Base-by-base conservation (phyloP, 2,329 filamentous ascomycete genomes). In the Esteya vermicola region DNA sequence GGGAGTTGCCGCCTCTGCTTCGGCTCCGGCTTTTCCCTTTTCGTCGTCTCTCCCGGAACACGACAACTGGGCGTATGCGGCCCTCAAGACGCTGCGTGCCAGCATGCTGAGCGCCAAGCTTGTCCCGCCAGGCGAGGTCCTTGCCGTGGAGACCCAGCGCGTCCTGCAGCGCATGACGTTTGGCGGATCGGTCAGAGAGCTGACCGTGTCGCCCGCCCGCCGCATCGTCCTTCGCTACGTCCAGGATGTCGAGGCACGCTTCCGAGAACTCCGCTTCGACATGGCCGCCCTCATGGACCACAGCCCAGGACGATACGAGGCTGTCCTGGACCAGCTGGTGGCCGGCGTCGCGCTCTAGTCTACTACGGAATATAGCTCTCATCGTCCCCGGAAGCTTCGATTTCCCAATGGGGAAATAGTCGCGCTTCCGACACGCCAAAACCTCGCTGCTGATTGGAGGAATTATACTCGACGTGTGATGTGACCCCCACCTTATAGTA, bases 211-310 rank as follows among this genome's bases (percentile, higher is more conserved):
- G 36, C 79, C 78, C 9, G 81, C 81, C 7, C 75, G 72, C 33
- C 64, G 81, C 38, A 72, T 82, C 31, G 73, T 84, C 44, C 59
- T 86, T 37, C 78, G 74, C 52, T 82, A 84, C 45, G 68, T 88
- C 12, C 62, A 72, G 41, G 75, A 86, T 54, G 81, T 85, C 23
- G 80, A 85, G 52, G 65, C 65, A 19, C 62, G 73, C 39, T 86
- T 86, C 54, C 65, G 72, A 22, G 81, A 86, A 58, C 62, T 85
- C 32, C 64, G 70, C 33, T 85, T 88, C 53, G 78, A 76, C 6
- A 72, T 75, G 20, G 76, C 78, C 35, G 84, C 85, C 78, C 62
- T 88, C 57, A 67, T 74, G 43, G 82, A 88, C 54, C 82, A 88
- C 53, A 84, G 74, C 47, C 82, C 82, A 4, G 79, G 73, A 21